These are phyloP conservation scores for Penicillium cataractarum DNA, from an alignment of 495 filamentous ascomycete genomes.

Conservation along the genomic window DNA sequence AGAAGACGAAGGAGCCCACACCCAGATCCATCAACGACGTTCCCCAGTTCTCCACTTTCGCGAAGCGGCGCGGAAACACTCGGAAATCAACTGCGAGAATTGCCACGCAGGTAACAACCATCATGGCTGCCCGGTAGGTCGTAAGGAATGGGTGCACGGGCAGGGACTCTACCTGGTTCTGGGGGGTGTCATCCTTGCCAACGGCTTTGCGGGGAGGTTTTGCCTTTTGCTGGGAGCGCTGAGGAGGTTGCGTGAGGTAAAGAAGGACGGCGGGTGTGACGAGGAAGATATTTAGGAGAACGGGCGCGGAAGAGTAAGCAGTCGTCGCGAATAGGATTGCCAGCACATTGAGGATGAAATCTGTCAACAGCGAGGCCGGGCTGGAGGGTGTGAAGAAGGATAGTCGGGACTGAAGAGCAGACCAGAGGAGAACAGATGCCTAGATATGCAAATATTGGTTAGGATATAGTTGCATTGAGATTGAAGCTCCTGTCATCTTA, in stretches of 20 bases:
- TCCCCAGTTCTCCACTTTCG: slow-evolving; percentile 97
- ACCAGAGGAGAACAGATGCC: slow-evolving; percentile 86
- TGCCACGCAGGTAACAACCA: slow-evolving; percentile 87
- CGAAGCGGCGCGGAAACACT: slow-evolving; percentile 90
- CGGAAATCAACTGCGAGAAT: slow-evolving; percentile 98
- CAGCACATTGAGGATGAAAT: slow-evolving; percentile 85
- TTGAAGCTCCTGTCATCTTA: slow-evolving; percentile 47
- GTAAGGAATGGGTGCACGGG: slow-evolving; percentile 91
- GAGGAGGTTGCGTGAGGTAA: slow-evolving; percentile 51
- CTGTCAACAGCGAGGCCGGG: slow-evolving; percentile 65
- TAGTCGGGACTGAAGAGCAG: slow-evolving; percentile 83
- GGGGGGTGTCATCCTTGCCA: slow-evolving; percentile 29
- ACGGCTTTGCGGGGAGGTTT: slow-evolving; percentile 58
- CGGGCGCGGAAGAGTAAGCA: slow-evolving; percentile 75
- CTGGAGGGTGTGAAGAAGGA: slow-evolving; percentile 81
- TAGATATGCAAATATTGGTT: slow-evolving; percentile 33
- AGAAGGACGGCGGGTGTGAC: slow-evolving; percentile 68
- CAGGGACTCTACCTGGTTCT: slow-evolving; percentile 50
- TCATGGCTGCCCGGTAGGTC: slow-evolving; percentile 85
- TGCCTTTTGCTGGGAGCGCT: slow-evolving; percentile 53
- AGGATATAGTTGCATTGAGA: slow-evolving; percentile 6
- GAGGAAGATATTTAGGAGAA: slow-evolving; percentile 76
- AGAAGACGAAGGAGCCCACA: slow-evolving; percentile 97
- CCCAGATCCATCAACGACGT: slow-evolving; percentile 98
- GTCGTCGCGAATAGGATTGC: slow-evolving; percentile 84